Percentiles rank a stretch among this genome's conserved stretches.
phyloP scores from a whole-genome alignment of 2,329 filamentous ascomycete species.

The Aspergillus sp. region DNA sequence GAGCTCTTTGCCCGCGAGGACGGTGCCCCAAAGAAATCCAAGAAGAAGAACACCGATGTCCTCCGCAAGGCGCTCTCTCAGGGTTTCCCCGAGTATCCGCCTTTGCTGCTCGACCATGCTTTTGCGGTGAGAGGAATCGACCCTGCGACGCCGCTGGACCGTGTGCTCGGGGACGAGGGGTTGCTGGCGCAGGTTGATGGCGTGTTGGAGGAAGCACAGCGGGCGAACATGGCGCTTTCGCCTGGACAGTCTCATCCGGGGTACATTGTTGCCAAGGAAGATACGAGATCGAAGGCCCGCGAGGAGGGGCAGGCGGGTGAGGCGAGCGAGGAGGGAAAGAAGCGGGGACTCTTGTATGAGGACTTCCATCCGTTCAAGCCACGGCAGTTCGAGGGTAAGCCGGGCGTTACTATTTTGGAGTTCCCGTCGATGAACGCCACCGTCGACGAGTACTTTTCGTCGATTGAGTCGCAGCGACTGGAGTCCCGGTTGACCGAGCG shows the following conservation, averaged over 20 bases:
- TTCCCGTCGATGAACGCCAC: conserved; percentile 88
- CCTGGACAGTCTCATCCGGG: conserved; percentile 66
- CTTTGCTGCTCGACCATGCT: conserved; percentile 82
- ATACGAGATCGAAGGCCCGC: conserved; percentile 30
- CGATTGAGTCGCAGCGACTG: conserved; percentile 87
- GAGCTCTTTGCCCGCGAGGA: conserved; percentile 37
- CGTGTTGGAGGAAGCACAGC: conserved; percentile 68
- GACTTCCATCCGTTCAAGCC: conserved; percentile 95
- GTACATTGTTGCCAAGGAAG: conserved; percentile 77
- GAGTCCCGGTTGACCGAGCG: conserved; percentile 79
- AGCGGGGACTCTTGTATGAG: conserved; percentile 67
- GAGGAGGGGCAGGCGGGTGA: conserved; percentile 20
- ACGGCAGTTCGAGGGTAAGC: conserved; percentile 69
- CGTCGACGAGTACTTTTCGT: conserved; percentile 96
- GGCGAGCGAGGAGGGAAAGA: conserved; percentile 36
- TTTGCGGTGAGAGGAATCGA: conserved; percentile 71
- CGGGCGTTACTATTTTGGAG: conserved; percentile 65
- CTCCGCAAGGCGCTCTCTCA: conserved; percentile 76
- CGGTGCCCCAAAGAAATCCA: conserved; percentile 60
- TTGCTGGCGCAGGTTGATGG: conserved; percentile 65
- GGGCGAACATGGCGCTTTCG: conserved; percentile 67
- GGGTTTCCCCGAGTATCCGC: conserved; percentile 84
- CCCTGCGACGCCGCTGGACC: conserved; percentile 61
- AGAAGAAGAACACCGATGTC: conserved; percentile 71
- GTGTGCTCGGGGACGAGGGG: conserved; percentile 65